Percentiles rank a stretch among this genome's conserved stretches.
These are phyloP conservation scores for Diaporthe citriasiana DNA, from an alignment of 2,329 filamentous ascomycete species.

Conservation along the genomic window DNA sequence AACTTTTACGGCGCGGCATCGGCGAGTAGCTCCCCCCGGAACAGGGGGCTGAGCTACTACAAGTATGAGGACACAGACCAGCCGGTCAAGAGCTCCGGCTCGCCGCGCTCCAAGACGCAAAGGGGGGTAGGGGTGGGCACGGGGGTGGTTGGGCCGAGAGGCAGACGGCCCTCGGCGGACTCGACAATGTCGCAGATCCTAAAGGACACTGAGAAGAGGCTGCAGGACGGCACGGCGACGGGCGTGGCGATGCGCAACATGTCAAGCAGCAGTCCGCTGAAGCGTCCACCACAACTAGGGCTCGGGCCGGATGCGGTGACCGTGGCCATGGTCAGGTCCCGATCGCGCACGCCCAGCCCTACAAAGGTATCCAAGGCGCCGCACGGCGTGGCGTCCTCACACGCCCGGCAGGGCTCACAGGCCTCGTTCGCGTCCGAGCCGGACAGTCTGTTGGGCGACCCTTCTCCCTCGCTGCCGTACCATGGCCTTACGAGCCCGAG, in stretches of 20 bases:
- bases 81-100: conserved; percentile 35
- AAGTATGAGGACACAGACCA: conserved; percentile 37
- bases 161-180: conserved; percentile 57
- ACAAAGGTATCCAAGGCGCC: conserved; percentile 45
- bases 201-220: conserved; percentile 65
- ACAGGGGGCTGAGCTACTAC: conserved; percentile 40
- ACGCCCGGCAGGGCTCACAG: conserved; percentile 51
- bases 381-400: conserved; percentile 32
- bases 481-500: conserved; percentile 60
- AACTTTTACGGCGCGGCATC: background rate
- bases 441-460: conserved; percentile 57
- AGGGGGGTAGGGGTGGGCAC: conserved; percentile 13
- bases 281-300: conserved; percentile 37
- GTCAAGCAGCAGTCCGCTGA: conserved; percentile 48
- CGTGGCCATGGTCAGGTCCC: conserved; percentile 32
- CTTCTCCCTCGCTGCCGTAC: conserved; percentile 54
- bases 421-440: conserved; percentile 54
- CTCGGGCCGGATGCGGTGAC: conserved; percentile 27
- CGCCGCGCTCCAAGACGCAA: conserved; percentile 9
- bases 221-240: conserved; percentile 51
- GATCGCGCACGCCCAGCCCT: conserved; percentile 49
- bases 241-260: conserved; percentile 48
- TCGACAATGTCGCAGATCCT: conserved; percentile 66
- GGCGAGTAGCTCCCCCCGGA: conserved; percentile 12
- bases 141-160: conserved; percentile 43